Evolutionary conservation across 2,329 filamentous ascomycete genomes (phyloP).

Genomic region (Biscogniauxia mediterranea): DNA sequence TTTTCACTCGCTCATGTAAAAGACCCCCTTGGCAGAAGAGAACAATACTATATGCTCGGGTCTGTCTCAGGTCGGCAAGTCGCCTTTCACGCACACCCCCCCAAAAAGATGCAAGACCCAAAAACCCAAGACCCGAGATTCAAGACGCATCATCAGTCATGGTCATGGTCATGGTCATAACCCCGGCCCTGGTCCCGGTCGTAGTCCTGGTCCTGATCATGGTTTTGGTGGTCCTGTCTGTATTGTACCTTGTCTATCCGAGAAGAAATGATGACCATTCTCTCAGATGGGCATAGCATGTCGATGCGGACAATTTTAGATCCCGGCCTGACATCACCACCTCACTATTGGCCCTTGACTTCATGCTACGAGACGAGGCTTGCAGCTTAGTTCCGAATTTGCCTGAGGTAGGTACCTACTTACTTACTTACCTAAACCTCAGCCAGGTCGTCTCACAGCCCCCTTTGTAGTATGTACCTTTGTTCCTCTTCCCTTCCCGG

Average conservation of each 20-base stretch:
- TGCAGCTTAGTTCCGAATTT: slow-evolving; percentile 3
- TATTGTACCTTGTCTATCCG: neutral
- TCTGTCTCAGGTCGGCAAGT: neutral
- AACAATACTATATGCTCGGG: neutral
- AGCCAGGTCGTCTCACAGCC: neutral
- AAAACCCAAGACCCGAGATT: neutral
- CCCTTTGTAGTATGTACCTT: neutral
- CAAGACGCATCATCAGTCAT: too few species aligned
- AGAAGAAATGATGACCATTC: neutral
- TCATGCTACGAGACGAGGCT: slow-evolving; percentile 15
- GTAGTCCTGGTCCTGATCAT: neutral
- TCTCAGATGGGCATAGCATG: slow-evolving; percentile 1
- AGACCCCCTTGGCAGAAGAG: slow-evolving; percentile 12
- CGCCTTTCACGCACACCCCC: too few species aligned
- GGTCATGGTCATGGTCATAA: neutral
- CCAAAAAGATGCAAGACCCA: neutral
- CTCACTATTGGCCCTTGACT: slow-evolving; percentile 16
- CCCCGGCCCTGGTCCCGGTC: neutral
- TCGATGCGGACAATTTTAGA: slow-evolving; percentile 16
- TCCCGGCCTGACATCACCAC: slow-evolving; percentile 29
- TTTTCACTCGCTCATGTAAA: slow-evolving; percentile 17
- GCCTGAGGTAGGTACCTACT: neutral
- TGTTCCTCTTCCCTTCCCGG: neutral
- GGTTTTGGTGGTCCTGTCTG: neutral
- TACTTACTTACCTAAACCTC: neutral